Base-by-base conservation (phyloP, 2,329 filamentous ascomycete species). In the Truncatella angustata region DNA sequence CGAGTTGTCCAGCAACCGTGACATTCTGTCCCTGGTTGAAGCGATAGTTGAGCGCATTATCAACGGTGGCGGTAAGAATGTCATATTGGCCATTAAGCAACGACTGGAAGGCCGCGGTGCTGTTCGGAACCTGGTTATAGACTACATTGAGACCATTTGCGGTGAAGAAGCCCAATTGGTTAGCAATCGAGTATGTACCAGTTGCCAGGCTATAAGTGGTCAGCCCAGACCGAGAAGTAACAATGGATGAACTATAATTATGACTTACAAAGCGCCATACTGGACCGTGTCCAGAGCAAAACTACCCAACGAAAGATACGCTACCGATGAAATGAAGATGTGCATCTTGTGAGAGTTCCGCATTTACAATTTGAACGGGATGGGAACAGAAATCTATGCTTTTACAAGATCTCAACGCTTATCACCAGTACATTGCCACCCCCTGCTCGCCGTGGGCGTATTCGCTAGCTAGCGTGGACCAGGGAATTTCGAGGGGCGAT, bases 1-100 rank as follows among this genome's bases (percentile, higher is more conserved):
- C 65, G 14, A 68, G 51, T 45, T 66, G 64, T 12, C 65, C 65
- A 3, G 65, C 52, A 10, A 67, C 62, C 5, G 65, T 66, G 6
- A 68, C 39, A 21, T 49, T 56, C 48, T 60, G 35, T 18, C 59
- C 54, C 20, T 57, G 60, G 45, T 67, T 67, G 42, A 66, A 62
- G 10, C 63, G 56, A 24, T 63, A 59, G 45, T 66, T 66, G 30
- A 66, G 59, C 4, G 58, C 58, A 49, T 67, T 66, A 54, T 66
- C 63, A 32, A 66, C 60, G 4, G 63, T 65, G 24, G 60, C 62
- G 14, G 60, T 65, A 4, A 66, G 52, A 34, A 66, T 57, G 51
- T 65, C 63, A 39, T 65, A 66, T 10, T 54, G 52, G 6, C 62
- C 64, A 49, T 49, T 58, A 11, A 61, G 51, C 11, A 65, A 24